Base-by-base conservation (phyloP, 371 early-diverging fungal genomes). In the Rhizopus stolonifer region DNA sequence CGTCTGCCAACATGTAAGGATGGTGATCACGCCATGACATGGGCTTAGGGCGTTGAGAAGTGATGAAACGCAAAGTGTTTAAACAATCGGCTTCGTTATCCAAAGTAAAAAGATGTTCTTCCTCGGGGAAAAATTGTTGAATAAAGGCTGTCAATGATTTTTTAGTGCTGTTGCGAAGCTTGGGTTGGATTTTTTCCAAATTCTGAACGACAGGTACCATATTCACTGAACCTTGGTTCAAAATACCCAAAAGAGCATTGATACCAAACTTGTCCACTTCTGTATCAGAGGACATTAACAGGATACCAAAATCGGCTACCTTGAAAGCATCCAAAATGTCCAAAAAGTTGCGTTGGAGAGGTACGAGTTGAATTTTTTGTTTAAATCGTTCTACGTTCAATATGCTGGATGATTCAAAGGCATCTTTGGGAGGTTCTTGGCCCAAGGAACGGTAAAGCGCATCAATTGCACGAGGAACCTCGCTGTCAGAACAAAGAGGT, bases 251-350 rank as follows among this genome's bases (percentile, higher is more conserved):
- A 53, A 98, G 61, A 50, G 84, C 81, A 58, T 75, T 79, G 68
- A 89, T 87, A 43, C 98, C 98, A 70, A 93, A 92, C 45, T 77
- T 76, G 68, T 96, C 98, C 3, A 98, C 96, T 64, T 96, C 96
- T 7, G 81, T 88, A n/a, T 85, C 80, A 3, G 94, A 91, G 6
- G 93, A 93, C 69, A 96, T 62, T 10, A 92, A 70, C 52, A 94
- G 83, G 33, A 98, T 60, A 56, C 90, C 83, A 62, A 89, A 90
- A 70, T 98, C 98, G 33, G 94, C 91, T 0, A 93, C 90, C 67
- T 90, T 91, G 69, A 87, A 84, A 1, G 88, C 91, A 70, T 96
- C 95, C 64, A 98, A 63, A 38, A 95, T 86, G 47, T 87, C 88
- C 44, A 88, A 52, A 57, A 84, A 80, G 58, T 83, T 80, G 39